These are phyloP conservation scores for Suillus placidus DNA, from an alignment of 768 basidiomycete species.

Conservation along the genomic window DNA sequence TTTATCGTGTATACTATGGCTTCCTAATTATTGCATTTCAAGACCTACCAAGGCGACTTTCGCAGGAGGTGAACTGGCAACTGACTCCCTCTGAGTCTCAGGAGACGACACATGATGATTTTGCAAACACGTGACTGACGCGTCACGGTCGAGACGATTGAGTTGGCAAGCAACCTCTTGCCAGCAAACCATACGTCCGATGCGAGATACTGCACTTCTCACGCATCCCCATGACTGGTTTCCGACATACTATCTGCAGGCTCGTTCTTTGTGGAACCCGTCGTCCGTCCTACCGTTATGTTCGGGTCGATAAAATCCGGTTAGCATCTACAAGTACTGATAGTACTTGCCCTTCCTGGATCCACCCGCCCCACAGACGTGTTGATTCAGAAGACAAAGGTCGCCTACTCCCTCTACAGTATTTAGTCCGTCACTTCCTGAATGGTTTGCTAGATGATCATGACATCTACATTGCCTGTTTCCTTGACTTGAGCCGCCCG, in stretches of 20 bases:
- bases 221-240: background rate
- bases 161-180: background rate
- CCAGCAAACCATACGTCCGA: background rate
- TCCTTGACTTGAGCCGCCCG: background rate
- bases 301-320: too few relatives aligned
- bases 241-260: too few relatives aligned
- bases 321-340: too few relatives aligned
- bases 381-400: too few relatives aligned
- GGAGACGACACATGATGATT: background rate
- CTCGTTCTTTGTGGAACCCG: background rate
- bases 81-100: too few relatives aligned
- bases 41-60: background rate
- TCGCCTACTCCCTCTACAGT: too few relatives aligned
- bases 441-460: too few relatives aligned
- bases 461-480: background rate
- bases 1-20: background rate
- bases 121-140: background rate
- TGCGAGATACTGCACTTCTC: too few relatives aligned
- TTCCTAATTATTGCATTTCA: slow-evolving; percentile 20
- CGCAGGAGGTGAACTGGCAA: background rate
- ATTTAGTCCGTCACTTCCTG: too few relatives aligned
- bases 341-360: too few relatives aligned
- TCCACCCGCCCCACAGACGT: too few relatives aligned
- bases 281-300: background rate
- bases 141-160: background rate